Percentiles rank a stretch among this genome's conserved stretches.
Evolutionary conservation across 1,284 basidiomycete genomes (phyloP).

Genomic region (Cryptococcus sp.): DNA sequence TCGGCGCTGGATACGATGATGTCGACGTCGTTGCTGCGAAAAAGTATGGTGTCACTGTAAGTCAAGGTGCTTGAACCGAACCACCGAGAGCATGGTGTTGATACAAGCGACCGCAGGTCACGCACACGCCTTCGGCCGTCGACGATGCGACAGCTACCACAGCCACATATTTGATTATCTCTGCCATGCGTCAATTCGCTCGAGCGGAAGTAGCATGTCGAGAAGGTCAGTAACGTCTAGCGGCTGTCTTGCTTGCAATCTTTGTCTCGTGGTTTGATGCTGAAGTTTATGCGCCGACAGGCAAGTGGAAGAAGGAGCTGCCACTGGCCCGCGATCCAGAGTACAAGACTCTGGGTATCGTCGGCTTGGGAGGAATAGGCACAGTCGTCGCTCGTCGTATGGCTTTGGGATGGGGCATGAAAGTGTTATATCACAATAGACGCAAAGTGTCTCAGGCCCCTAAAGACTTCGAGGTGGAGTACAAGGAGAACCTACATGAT

Average conservation of each 20-base stretch:
- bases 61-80: constrained; percentile 55
- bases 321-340: constrained; percentile 68
- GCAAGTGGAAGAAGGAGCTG: constrained; percentile 61
- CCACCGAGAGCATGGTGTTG: constrained; percentile 62
- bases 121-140: constrained; percentile 83
- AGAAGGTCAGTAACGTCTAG: constrained; percentile 9
- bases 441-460: constrained; percentile 49
- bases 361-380: constrained; percentile 88
- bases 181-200: constrained; percentile 73
- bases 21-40: constrained; percentile 67
- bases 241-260: too few species aligned
- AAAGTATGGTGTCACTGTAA: constrained; percentile 18
- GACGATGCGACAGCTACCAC: constrained; percentile 88
- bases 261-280: too few species aligned
- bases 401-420: constrained; percentile 61
- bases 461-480: constrained; percentile 67
- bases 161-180: constrained; percentile 76
- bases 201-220: constrained; percentile 66
- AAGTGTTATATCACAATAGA: constrained; percentile 74
- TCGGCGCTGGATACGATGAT: constrained; percentile 23
- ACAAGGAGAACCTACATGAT: constrained; percentile 66
- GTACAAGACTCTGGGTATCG: constrained; percentile 72
- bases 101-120: constrained; percentile 68
- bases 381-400: constrained; percentile 27
- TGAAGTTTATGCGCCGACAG: neutral